Base-by-base conservation (phyloP, 1,139 yeast species). In the Saccharomyces hybrid region DNA sequence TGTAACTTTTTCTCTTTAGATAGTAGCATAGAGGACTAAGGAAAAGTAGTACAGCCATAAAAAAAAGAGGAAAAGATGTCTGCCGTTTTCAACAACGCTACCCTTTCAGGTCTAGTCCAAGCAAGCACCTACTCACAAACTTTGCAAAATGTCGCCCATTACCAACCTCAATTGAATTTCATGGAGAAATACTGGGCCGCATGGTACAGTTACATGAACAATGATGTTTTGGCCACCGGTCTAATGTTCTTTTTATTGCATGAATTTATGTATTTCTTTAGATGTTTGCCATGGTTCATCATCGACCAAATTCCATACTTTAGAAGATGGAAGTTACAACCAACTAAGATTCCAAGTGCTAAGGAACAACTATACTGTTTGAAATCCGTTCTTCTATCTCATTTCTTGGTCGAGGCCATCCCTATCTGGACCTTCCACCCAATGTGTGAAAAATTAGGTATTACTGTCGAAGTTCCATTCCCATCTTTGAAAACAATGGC, bases 371-470 rank as follows among this genome's bases (percentile, higher is more conserved):
- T 95, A 89, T 90, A 88, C 71, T 91, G 98, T 71, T 79, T 90
- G 59, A 86, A 86, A 71, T 77, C 88, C 23, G 97, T 91, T 31
- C 73, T 91, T 55, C 78, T 84, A 51, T 86, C 95, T 29, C 98
- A 91, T 73, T 83, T 89, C 67, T 72, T 91, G 58, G 96, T 91
- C 53, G 98, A 91, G 73, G 96, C 96, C 9, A 78, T 93, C 57
- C 98, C 97, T 54, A 91, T 91, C 64, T 91, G 96, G 95, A 84
- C 89, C 52, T 91, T 91, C 81, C 97, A 93, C 71, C 95, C 96
- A 54, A 74, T 90, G 64, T 88, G 96, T 73, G 80, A 84, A 57
- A 75, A 76, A 62, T 78, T 89, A 63, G 93, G 93, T 57, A 86
- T 91, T 61, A 73, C 83, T 13, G 81, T 83, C 63, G 78, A 80